These are phyloP conservation scores for Leccinum subgranulosum DNA, from an alignment of 768 basidiomycete species.

Conservation along the genomic window DNA sequence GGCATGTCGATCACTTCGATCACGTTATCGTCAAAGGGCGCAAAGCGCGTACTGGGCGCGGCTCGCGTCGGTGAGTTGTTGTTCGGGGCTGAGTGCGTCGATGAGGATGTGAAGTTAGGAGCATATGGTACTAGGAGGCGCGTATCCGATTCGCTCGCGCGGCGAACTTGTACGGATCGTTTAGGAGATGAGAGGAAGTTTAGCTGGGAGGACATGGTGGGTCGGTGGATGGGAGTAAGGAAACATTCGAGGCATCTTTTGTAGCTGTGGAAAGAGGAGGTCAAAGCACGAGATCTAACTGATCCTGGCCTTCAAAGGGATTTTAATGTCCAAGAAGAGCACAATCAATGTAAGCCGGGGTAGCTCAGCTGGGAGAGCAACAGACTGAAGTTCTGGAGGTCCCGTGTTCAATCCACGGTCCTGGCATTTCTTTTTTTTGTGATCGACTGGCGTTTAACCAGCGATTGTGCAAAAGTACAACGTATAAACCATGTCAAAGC, in stretches of 20 bases:
- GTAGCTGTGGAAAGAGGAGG: neutral
- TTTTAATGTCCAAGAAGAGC: neutral
- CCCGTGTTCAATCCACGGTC: slow-evolving; percentile 80
- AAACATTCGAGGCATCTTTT: neutral
- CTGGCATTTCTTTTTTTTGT: slow-evolving; percentile 45
- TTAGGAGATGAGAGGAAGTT: neutral
- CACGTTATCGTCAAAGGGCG: slow-evolving; percentile 10
- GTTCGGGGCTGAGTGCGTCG: neutral
- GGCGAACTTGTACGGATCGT: neutral
- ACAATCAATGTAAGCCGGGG: slow-evolving; percentile 38
- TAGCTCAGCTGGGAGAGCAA: slow-evolving; percentile 78
- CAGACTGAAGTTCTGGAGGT: slow-evolving; percentile 78
- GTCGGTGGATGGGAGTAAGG: neutral
- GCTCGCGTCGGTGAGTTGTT: neutral
- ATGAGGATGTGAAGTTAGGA: neutral
- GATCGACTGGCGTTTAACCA: neutral
- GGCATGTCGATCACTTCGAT: neutral
- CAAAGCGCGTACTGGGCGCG: neutral
- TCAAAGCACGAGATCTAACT: slow-evolving; percentile 3
- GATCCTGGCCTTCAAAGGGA: neutral
- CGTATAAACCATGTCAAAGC: neutral
- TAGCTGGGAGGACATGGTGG: neutral
- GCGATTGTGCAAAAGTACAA: neutral
- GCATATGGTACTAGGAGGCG: neutral
- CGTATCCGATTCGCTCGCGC: neutral